A percentile compares a stretch with the other conserved stretches of the same genome.
Evolutionary conservation across 73 alveolate genomes (phyloP).

Genomic region (Tetrahymena elliotti): DNA sequence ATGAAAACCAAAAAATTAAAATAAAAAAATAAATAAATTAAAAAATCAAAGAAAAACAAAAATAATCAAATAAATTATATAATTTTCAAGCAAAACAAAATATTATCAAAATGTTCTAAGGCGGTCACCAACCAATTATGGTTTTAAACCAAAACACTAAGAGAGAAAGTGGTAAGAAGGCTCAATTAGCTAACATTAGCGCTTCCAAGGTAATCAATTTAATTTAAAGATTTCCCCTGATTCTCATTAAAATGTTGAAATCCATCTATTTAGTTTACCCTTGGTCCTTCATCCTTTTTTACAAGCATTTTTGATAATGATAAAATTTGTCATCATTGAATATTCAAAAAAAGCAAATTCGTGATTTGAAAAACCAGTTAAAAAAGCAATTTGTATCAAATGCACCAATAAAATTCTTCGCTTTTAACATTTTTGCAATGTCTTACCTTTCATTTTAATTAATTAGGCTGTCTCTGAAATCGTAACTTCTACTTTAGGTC

Average conservation of each 20-base stretch:
- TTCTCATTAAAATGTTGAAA: background rate
- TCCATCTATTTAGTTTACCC: background rate
- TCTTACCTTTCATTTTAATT: background rate
- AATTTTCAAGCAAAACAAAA: background rate
- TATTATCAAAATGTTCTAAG: slow-evolving; percentile 18
- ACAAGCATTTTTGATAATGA: background rate
- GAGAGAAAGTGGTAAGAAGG: slow-evolving; percentile 91
- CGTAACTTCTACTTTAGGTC: slow-evolving; percentile 97
- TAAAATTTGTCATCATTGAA: background rate
- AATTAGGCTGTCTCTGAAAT: slow-evolving; percentile 86
- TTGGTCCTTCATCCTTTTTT: background rate
- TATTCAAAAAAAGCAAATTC: background rate
- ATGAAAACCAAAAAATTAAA: background rate
- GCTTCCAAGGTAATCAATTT: slow-evolving; percentile 68
- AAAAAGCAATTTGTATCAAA: slow-evolving; percentile 25
- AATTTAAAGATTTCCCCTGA: background rate
- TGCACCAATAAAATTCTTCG: background rate
- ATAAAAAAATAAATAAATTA: background rate
- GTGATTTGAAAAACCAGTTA: slow-evolving; percentile 15
- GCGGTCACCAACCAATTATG: slow-evolving; percentile 66
- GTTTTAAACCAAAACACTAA: slow-evolving; percentile 78
- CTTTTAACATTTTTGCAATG: background rate
- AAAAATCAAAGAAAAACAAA: background rate
- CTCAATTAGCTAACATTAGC: slow-evolving; percentile 87
- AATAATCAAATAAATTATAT: background rate